These are phyloP conservation scores for Fraxinus quadrangulata DNA, from an alignment of 257 asterid species.

Conservation along the genomic window DNA sequence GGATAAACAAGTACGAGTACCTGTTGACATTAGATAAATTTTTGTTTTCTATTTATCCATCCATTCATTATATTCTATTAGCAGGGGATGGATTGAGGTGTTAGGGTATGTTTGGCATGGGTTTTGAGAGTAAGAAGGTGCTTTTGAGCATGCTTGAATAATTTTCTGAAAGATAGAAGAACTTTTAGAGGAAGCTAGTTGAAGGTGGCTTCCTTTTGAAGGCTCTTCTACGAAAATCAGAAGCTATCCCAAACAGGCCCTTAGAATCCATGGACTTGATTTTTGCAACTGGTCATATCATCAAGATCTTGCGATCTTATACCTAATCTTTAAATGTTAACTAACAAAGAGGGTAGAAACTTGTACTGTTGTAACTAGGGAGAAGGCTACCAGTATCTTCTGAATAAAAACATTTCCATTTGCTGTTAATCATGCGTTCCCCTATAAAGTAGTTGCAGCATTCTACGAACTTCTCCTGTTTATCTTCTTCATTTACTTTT, in stretches of 20 bases:
- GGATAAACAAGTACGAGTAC: neutral
- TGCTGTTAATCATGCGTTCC: neutral
- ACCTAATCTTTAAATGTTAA: neutral
- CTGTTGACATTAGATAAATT: no score
- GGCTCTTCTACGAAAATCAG: no score
- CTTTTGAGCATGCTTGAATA: no score
- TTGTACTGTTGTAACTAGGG: neutral
- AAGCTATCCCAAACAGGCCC: no score
- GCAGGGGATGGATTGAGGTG: neutral
- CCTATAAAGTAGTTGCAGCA: neutral
- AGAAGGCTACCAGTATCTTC: neutral
- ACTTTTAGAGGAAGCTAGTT: no score
- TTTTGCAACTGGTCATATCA: neutral
- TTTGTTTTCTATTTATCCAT: no score
- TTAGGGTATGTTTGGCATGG: no score
- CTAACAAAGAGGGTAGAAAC: neutral
- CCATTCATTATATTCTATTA: neutral
- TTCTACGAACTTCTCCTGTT: neutral
- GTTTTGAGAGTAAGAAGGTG: no score
- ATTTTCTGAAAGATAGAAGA: no score
- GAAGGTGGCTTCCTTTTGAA: no score
- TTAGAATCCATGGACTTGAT: neutral
- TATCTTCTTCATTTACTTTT: neutral
- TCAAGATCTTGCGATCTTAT: neutral
- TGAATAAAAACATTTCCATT: neutral